A percentile compares a stretch with the other conserved stretches of the same genome.
Evolutionary conservation across 106 monocot genomes (phyloP).

Genomic region (Allium cepa): DNA sequence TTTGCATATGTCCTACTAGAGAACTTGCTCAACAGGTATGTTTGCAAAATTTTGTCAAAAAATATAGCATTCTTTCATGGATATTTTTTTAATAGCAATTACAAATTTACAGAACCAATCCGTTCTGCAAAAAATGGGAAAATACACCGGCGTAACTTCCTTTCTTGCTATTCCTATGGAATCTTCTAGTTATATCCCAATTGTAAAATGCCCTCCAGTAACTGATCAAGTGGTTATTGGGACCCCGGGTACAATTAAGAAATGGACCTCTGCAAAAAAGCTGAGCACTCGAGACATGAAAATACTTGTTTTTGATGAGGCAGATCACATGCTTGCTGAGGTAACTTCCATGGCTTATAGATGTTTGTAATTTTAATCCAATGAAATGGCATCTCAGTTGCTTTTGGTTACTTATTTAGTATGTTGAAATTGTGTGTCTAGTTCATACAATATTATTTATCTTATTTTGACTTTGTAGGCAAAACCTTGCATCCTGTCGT

Average conservation of each 20-base stretch:
- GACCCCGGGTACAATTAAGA: slow-evolving; percentile 92
- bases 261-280: slow-evolving; percentile 66
- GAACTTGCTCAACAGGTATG: slow-evolving; percentile 72
- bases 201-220: slow-evolving; percentile 45
- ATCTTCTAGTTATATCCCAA: slow-evolving; percentile 44
- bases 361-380: background rate
- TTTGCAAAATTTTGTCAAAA: background rate
- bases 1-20: slow-evolving; percentile 90
- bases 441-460: background rate
- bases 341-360: slow-evolving; percentile 21
- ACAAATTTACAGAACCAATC: slow-evolving; percentile 52
- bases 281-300: slow-evolving; percentile 56
- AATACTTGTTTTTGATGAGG: slow-evolving; percentile 96
- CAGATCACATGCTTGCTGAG: slow-evolving; percentile 89
- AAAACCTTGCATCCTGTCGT: too few species aligned
- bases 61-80: background rate
- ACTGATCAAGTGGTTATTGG: slow-evolving; percentile 95
- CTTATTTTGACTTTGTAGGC: background rate
- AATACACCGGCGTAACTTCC: slow-evolving; percentile 79
- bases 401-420: background rate
- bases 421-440: background rate
- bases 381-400: background rate
- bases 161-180: slow-evolving; percentile 72
- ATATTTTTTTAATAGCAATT: background rate
- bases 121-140: slow-evolving; percentile 83